phyloP scores from a whole-genome alignment of 2,329 filamentous ascomycete genomes.

The Sporothrix inflata region DNA sequence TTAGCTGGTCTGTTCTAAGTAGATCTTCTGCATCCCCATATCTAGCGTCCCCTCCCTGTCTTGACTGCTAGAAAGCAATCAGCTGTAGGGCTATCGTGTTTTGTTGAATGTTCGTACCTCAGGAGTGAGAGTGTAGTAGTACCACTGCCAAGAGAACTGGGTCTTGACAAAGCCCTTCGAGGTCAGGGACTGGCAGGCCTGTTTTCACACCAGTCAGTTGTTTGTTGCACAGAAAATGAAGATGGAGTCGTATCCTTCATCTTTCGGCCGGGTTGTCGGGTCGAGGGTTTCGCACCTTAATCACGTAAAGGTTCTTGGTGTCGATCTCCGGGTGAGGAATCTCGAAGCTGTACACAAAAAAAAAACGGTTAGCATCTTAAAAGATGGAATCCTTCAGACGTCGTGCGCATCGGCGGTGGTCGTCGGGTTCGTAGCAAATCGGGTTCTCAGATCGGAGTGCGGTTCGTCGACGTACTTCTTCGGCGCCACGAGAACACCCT shows the following conservation, averaged over 20 bases:
- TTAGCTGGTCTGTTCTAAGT: neutral
- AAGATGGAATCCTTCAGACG: neutral
- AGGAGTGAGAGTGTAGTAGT: constrained; percentile 94
- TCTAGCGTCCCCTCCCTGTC: neutral
- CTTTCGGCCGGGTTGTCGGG: neutral
- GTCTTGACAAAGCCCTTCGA: constrained; percentile 98
- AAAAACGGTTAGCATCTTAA: constrained; percentile 21
- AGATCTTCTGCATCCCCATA: neutral
- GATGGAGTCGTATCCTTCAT: neutral
- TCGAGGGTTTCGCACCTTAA: constrained; percentile 64
- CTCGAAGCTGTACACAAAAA: constrained; percentile 39
- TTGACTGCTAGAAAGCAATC: neutral
- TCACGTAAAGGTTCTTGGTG: constrained; percentile 99
- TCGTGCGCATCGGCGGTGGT: neutral
- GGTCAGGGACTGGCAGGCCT: constrained; percentile 91
- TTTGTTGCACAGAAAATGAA: neutral
- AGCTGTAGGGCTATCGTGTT: neutral
- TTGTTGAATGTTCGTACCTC: constrained; percentile 32
- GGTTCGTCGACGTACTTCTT: constrained; percentile 64
- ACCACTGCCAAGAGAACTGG: constrained; percentile 99
- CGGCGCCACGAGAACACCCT: constrained; percentile 92
- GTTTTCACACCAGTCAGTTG: neutral
- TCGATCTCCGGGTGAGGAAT: constrained; percentile 84
- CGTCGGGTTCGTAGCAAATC: neutral
- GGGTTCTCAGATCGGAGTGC: neutral